Evolutionary conservation across 2,329 filamentous ascomycete species (phyloP), one percentile per base, ranked within the genome.

Genomic region (Exophiala mesophila): DNA sequence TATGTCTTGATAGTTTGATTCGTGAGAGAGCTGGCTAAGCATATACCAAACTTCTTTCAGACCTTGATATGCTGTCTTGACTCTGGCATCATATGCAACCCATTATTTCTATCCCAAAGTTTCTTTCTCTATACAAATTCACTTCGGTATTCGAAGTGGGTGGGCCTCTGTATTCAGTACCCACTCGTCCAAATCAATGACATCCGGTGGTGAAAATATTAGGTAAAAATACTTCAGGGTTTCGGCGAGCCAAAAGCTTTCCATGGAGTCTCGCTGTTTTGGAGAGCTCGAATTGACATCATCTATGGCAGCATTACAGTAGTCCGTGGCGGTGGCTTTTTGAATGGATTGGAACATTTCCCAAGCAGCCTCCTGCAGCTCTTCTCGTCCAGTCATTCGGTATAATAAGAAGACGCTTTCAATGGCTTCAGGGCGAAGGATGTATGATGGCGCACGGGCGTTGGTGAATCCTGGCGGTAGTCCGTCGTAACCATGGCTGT

Each of bases 231-330:
- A 69, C 38, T 69, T 69, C 42, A 69, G 50, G 3, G 66, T 69
- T 48, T 67, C 66, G 1, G 65, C 60, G 13, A 68, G 50, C 66
- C 66, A 69, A 50, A 67, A 67, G 41, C 64, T 68, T 30, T 44
- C 41, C 41, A 44, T 44, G 4, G 35, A 35, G 13, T 45, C 36
- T 21, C 18, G 13, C 12, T 45, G 42, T 17, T 26, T n/a, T 29
- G 29, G 36, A 10, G 7, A 10, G 26, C n/a, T 13, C 5, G 67
- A 66, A 60, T 47, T 72, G 1, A 43, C 19, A 57, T 86, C 77
- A 35, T 72, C 64, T 39, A 92, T 77, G 23, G 84, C 85, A n/a
- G 79, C 82, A 65, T 88, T 80, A 3, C 62, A 69, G 44, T 66
- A 64, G 1, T 63, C 55, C 2, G 70, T 70, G 16, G 59, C 56